Percentiles rank a stretch among this genome's conserved stretches.
Conservation (phyloP, 129 eudicot genomes). For the Logfia minima region DNA sequence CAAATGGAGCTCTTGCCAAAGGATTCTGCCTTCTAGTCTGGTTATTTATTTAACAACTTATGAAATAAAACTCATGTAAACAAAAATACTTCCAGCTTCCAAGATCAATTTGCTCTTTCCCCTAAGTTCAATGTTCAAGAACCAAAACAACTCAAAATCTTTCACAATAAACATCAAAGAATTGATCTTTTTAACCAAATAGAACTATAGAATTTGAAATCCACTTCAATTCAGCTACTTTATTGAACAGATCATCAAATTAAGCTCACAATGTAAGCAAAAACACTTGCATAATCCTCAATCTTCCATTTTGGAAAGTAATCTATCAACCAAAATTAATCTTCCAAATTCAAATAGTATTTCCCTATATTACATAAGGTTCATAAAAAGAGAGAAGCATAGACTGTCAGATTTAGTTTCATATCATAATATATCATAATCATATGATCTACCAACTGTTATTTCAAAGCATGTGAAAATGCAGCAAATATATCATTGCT, state of each 20-base stretch:
- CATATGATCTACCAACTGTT: not conserved
- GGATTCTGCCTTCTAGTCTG: not conserved
- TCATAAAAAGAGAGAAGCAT: not conserved
- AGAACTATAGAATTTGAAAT: too few species aligned
- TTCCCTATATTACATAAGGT: slow-evolving; percentile 3
- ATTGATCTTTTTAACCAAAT: too few species aligned
- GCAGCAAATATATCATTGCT: slow-evolving; percentile 3
- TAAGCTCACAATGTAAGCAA: not conserved
- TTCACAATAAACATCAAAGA: too few species aligned
- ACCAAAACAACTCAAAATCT: too few species aligned
- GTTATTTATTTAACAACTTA: not conserved
- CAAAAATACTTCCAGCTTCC: too few species aligned
- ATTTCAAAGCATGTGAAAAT: not conserved
- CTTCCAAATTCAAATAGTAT: slow-evolving; percentile 7
- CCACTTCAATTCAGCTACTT: not conserved
- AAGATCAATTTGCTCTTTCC: too few species aligned
- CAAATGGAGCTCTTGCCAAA: not conserved
- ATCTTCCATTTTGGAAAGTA: not conserved
- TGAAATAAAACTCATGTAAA: not conserved
- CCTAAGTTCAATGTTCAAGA: too few species aligned
- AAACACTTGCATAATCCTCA: not conserved
- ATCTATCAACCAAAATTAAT: slow-evolving; percentile 13
- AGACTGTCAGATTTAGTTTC: too few species aligned
- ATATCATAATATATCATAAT: too few species aligned
- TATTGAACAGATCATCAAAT: not conserved